These are phyloP conservation scores for Colletotrichum camelliae DNA, from an alignment of 2,329 filamentous ascomycete genomes.

Conservation along the genomic window DNA sequence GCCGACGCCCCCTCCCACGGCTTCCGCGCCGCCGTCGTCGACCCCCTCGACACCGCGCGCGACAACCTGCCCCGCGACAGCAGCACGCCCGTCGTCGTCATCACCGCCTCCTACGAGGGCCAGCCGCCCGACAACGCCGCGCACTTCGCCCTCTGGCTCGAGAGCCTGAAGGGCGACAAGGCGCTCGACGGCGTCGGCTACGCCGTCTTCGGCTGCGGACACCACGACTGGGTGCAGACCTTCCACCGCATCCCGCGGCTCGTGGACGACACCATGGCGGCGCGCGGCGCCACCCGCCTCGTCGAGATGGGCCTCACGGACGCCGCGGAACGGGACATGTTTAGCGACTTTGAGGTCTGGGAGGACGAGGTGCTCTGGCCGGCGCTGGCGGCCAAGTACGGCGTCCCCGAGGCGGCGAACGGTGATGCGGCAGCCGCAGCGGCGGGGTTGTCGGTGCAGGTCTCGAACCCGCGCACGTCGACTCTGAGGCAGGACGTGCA, in stretches of 20 bases:
- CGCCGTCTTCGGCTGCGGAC: slow-evolving; percentile 71
- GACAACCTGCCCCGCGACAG: slow-evolving; percentile 59
- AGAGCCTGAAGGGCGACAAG: slow-evolving; percentile 44
- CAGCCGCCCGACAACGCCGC: slow-evolving; percentile 72
- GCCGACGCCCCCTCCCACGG: slow-evolving; percentile 60
- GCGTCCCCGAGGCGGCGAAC: slow-evolving; percentile 43
- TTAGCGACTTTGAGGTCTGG: slow-evolving; percentile 72
- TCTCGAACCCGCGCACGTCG: slow-evolving; percentile 59
- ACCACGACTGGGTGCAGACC: slow-evolving; percentile 63
- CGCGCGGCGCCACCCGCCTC: slow-evolving; percentile 38
- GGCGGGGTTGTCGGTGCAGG: slow-evolving; percentile 48
- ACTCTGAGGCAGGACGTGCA: slow-evolving; percentile 65
- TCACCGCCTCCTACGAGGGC: slow-evolving; percentile 74
- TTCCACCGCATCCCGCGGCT: slow-evolving; percentile 72
- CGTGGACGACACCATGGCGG: slow-evolving; percentile 58
- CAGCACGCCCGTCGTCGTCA: slow-evolving; percentile 58
- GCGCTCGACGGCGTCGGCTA: slow-evolving; percentile 62
- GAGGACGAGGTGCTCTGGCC: slow-evolving; percentile 62
- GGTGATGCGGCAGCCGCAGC: slow-evolving; percentile 11
- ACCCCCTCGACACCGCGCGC: slow-evolving; percentile 62
- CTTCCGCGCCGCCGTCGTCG: slow-evolving; percentile 54
- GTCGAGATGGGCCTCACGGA: slow-evolving; percentile 61
- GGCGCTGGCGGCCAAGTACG: slow-evolving; percentile 53
- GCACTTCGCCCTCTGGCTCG: slow-evolving; percentile 69
- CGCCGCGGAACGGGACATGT: slow-evolving; percentile 68